Evolutionary conservation across 805 yeast genomes (phyloP).

Genomic region (Pichia rugopelliculosa): DNA sequence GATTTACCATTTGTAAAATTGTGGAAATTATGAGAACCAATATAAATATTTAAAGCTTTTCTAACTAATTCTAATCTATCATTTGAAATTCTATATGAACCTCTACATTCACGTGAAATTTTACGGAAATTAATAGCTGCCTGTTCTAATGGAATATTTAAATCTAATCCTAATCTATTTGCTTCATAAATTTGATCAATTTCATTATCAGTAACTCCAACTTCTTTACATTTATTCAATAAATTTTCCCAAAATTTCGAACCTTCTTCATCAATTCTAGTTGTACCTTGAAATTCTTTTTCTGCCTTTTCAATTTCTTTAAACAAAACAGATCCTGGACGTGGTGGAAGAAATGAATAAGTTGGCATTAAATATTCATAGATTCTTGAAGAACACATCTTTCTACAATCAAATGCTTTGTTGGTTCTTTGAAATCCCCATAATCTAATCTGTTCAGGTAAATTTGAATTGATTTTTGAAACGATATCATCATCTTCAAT

Average conservation of each 20-base stretch:
- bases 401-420: constrained; percentile 88
- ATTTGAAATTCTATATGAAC: constrained; percentile 56
- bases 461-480: constrained; percentile 58
- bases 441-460: constrained; percentile 83
- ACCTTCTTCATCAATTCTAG: constrained; percentile 62
- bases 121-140: constrained; percentile 43
- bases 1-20: constrained; percentile 41
- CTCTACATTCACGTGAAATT: constrained; percentile 59
- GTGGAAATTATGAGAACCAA: constrained; percentile 83
- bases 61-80: constrained; percentile 60
- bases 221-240: constrained; percentile 28
- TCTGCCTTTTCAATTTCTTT: constrained; percentile 49
- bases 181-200: constrained; percentile 31
- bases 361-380: constrained; percentile 94
- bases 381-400: constrained; percentile 91
- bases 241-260: constrained; percentile 63
- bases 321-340: constrained; percentile 62
- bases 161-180: constrained; percentile 28
- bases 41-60: constrained; percentile 60
- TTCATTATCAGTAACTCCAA: constrained; percentile 36
- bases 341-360: constrained; percentile 85
- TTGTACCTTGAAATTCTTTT: constrained; percentile 47
- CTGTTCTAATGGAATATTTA: constrained; percentile 30
- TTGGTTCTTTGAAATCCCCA: constrained; percentile 92
- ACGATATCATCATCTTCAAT: constrained; percentile 73